These are phyloP conservation scores for Exserohilum turcica DNA, from an alignment of 2,329 filamentous ascomycete species.

Conservation along the genomic window DNA sequence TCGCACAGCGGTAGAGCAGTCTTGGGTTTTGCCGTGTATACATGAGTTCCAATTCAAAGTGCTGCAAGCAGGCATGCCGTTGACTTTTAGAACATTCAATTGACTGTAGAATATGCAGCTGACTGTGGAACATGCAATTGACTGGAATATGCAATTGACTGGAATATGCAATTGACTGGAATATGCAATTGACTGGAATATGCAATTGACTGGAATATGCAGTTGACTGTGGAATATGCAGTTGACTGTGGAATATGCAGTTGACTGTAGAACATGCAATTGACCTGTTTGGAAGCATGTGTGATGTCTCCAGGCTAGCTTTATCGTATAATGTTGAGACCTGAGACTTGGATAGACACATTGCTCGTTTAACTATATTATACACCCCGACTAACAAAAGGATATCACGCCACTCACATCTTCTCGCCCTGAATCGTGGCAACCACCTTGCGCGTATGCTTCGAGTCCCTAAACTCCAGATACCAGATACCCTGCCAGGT, in stretches of 20 bases:
- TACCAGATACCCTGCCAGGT: conserved; percentile 95
- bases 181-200: too few relatives aligned
- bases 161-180: too few relatives aligned
- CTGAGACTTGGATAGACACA: background rate
- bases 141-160: too few relatives aligned
- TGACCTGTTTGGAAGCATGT: background rate
- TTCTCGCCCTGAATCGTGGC: conserved; percentile 93
- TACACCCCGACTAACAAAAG: background rate
- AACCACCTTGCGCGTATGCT: conserved; percentile 80
- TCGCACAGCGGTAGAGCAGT: conserved; percentile 61
- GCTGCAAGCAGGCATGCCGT: background rate
- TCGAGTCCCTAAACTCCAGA: conserved; percentile 79
- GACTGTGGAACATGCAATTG: too few relatives aligned
- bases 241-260: too few relatives aligned
- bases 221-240: too few relatives aligned
- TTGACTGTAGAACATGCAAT: too few relatives aligned
- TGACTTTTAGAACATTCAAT: too few relatives aligned
- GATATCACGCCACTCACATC: conserved; percentile 39
- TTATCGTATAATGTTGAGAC: background rate
- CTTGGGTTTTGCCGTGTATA: conserved; percentile 26
- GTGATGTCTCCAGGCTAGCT: too few relatives aligned
- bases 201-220: too few relatives aligned
- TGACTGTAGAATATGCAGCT: too few relatives aligned
- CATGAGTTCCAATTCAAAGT: conserved; percentile 27
- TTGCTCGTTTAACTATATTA: background rate